Percentiles rank a stretch among this genome's conserved stretches.
These are phyloP conservation scores for Rubroboletus pulcherrimus DNA, from an alignment of 768 basidiomycete species.

Conservation along the genomic window DNA sequence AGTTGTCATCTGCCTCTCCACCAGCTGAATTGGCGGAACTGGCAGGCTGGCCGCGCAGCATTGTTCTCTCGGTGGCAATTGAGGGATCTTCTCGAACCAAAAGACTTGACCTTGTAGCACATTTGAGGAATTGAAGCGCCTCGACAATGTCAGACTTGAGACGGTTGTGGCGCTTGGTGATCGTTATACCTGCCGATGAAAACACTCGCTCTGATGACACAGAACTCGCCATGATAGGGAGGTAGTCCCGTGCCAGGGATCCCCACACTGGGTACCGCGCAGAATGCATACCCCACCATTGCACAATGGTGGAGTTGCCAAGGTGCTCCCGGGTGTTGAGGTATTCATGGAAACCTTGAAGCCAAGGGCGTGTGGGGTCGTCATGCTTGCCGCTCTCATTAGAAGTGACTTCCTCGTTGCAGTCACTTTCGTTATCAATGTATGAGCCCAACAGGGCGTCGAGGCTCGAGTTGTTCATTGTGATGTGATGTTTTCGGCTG, in stretches of 20 bases:
- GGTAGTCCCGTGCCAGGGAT: background rate
- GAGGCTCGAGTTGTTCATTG: background rate
- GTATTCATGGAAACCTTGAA: conserved; percentile 7
- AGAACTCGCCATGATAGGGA: conserved; percentile 7
- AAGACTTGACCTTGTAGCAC: background rate
- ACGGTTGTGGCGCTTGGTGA: background rate
- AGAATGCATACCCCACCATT: conserved; percentile 5
- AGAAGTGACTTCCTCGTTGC: background rate
- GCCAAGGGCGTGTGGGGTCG: background rate
- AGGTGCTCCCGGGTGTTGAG: conserved; percentile 1
- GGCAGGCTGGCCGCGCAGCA: too few species aligned
- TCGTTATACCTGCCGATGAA: conserved; percentile 6
- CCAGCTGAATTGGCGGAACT: too few species aligned
- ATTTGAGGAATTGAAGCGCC: conserved; percentile 4
- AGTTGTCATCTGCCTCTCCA: background rate
- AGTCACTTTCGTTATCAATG: background rate
- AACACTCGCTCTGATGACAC: background rate
- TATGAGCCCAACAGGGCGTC: background rate
- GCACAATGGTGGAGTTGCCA: background rate
- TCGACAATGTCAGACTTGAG: conserved; percentile 4
- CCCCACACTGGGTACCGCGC: background rate
- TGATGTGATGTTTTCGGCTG: background rate
- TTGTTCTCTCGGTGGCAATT: background rate
- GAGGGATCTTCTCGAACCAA: background rate
- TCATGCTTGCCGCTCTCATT: background rate